Evolutionary conservation across 306 rosid species (phyloP), one percentile per base, ranked within the genome.

Genomic region (Acacia confusa): DNA sequence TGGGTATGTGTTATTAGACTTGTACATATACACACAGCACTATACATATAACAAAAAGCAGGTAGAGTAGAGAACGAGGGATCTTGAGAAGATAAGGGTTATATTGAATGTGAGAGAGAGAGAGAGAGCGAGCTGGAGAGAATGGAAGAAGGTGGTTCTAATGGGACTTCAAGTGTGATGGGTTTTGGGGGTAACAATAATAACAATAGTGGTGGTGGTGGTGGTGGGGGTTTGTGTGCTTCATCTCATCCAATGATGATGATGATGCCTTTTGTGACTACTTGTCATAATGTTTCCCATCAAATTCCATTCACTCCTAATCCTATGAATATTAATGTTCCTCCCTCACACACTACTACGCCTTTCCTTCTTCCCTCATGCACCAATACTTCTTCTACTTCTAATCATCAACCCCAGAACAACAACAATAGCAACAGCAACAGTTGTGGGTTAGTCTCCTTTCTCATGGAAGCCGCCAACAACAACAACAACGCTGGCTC

Each of bases 181-280:
- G 87, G 71, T 76, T 93, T 88, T 82, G 97, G 90, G 67, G 93
- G 85, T 58, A 86, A 83, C 67, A 85, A 69, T 70, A 17, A 17
- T 14, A 13, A 15, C 12, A 41, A 20, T 84, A 75, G 83, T 81
- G 3, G 55, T 84, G 72, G 75, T 85, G 72, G 75, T 85, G 72
- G 85, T 78, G 13, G 74, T 85, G 76, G 83, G 75, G 90, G 88
- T 78, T 36, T 82, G 44, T 82, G 88, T 83, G 74, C 74, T 69
- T n/a, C 74, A 12, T n/a, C 74, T 40, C 48, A 69, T n/a, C 91
- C 94, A 34, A 85, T 86, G 86, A 86, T 84, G 92, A 85, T 84
- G 92, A 91, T 90, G 91, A 86, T 88, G 89, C 92, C 94, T 83
- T 81, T 89, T 13, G 81, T 88, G 87, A 86, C 92, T 52, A 53